phyloP scores from a whole-genome alignment of 2,329 filamentous ascomycete genomes.

The Xylariomycetidae sp. region DNA sequence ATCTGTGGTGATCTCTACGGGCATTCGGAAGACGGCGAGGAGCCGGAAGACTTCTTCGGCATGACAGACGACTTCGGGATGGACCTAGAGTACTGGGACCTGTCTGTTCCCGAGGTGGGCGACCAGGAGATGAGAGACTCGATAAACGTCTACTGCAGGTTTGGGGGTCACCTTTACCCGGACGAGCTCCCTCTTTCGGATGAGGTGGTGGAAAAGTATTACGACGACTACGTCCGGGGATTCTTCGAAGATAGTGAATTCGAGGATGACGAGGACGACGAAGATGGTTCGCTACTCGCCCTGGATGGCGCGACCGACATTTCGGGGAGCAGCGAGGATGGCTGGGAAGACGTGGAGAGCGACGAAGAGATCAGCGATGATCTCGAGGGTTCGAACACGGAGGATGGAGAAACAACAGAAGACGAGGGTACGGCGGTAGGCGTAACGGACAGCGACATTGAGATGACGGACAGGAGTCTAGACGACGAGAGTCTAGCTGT shows the following conservation, averaged over 20 bases:
- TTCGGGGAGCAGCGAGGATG: too few species aligned
- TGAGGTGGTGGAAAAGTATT: slow-evolving; percentile 7
- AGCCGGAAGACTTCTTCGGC: slow-evolving; percentile 1
- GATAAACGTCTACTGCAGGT: slow-evolving; percentile 15
- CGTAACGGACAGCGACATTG: too few species aligned
- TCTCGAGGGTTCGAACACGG: too few species aligned
- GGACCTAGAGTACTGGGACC: slow-evolving; percentile 14
- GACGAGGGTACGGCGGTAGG: too few species aligned
- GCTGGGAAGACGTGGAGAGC: too few species aligned
- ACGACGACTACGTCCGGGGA: slow-evolving; percentile 9
- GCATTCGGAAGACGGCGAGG: slow-evolving; percentile 8
- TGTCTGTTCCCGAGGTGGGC: slow-evolving; percentile 10
- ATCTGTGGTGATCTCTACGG: slow-evolving; percentile 21
- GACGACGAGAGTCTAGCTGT: too few species aligned
- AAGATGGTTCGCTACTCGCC: too few species aligned
- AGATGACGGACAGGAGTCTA: too few species aligned
- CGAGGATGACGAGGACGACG: too few species aligned
- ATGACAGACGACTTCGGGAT: not conserved
- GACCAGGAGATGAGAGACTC: slow-evolving; percentile 7
- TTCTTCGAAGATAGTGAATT: slow-evolving; percentile 4
- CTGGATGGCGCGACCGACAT: too few species aligned
- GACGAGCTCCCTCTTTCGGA: slow-evolving; percentile 11
- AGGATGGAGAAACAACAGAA: too few species aligned
- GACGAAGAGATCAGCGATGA: too few species aligned
- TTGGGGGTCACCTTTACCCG: slow-evolving; percentile 11